Evolutionary conservation across 2,329 filamentous ascomycete species (phyloP).

Genomic region (Camillea tinctor): DNA sequence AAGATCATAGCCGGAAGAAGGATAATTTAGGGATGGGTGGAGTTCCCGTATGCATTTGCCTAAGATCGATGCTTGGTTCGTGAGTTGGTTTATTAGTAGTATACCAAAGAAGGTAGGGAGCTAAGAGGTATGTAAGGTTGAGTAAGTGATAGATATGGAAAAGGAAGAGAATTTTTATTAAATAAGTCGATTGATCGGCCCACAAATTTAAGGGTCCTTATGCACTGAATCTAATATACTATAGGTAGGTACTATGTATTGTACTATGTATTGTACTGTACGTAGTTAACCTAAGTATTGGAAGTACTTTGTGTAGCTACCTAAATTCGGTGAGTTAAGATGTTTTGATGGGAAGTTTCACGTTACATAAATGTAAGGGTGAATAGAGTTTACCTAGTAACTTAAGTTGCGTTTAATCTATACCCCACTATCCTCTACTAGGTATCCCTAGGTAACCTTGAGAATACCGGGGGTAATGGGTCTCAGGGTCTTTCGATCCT

Average conservation of each 20-base stretch:
- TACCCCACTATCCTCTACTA: no score
- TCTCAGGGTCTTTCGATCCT: neutral
- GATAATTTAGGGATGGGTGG: neutral
- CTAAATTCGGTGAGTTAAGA: no score
- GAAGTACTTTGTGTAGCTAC: neutral
- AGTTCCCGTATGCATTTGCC: neutral
- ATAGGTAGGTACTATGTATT: no score
- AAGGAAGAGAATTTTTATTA: no score
- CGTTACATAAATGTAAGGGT: neutral
- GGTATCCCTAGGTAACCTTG: neutral
- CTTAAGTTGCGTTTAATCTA: neutral
- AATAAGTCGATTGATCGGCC: no score
- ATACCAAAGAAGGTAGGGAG: no score
- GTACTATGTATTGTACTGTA: no score
- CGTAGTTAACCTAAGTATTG: no score
- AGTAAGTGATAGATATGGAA: neutral
- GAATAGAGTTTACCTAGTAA: neutral
- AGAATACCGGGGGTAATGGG: neutral
- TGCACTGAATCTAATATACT: no score
- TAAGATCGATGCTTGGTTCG: neutral
- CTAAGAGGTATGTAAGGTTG: neutral
- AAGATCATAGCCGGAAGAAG: neutral
- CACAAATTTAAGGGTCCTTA: no score
- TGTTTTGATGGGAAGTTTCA: neutral
- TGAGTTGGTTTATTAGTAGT: no score